Percentiles rank a stretch among this genome's conserved stretches.
Conservation (phyloP, 306 rosid species). For the Erythrophleum fordii region DNA sequence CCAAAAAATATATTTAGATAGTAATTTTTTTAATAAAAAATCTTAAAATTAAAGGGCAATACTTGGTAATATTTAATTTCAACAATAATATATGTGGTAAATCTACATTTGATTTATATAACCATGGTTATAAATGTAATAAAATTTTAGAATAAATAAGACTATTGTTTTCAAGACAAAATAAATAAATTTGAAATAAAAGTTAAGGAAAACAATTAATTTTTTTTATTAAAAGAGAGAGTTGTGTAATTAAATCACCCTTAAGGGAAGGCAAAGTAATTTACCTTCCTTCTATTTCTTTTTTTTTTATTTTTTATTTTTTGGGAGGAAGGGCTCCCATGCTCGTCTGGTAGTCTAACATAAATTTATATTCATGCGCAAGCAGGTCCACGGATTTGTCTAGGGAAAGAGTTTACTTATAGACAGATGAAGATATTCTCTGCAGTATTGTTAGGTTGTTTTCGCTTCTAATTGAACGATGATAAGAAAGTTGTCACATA, state of each 20-base stretch:
- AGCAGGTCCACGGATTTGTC: slow-evolving; percentile 87
- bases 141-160: neutral
- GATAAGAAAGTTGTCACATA: slow-evolving; percentile 63
- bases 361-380: slow-evolving; percentile 33
- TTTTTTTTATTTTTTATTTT: no score
- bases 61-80: no score
- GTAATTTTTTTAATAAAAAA: neutral
- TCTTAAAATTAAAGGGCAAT: neutral
- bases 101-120: no score
- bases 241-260: neutral
- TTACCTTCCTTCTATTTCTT: no score
- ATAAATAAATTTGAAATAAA: neutral
- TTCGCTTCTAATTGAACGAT: slow-evolving; percentile 64
- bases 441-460: slow-evolving; percentile 61
- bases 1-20: neutral
- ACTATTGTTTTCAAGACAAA: neutral
- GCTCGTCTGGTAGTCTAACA: neutral
- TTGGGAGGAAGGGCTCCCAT: no score
- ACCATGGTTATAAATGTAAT: neutral
- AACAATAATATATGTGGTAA: no score
- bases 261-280: neutral
- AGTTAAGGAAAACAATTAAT: neutral
- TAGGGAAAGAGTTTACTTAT: slow-evolving; percentile 89
- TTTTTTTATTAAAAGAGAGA: neutral
- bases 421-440: slow-evolving; percentile 86